phyloP scores from a whole-genome alignment of 1,284 basidiomycete species.

The Moesziomyces parantarcticus region DNA sequence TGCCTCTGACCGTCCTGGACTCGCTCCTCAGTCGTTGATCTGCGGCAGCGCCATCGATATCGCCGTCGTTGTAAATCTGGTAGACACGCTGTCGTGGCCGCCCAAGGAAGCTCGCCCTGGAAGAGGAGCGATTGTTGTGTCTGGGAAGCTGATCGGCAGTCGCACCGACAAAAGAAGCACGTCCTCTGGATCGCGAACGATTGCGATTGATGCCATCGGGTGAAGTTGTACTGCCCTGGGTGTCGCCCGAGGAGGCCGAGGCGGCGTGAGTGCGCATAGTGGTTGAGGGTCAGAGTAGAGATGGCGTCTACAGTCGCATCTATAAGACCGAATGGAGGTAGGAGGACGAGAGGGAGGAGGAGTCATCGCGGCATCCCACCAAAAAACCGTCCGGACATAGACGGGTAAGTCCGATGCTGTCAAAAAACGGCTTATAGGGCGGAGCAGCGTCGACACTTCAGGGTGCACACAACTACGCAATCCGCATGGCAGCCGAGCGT shows the following conservation, averaged over 20 bases:
- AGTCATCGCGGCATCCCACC: too few relatives aligned
- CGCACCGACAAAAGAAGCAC: slow-evolving; percentile 23
- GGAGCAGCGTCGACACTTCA: not conserved
- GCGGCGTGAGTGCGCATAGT: slow-evolving; percentile 8
- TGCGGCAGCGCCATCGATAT: not conserved
- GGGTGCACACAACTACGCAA: slow-evolving; percentile 3
- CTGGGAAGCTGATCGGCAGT: slow-evolving; percentile 10
- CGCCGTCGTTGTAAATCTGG: slow-evolving; percentile 22
- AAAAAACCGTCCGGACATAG: slow-evolving; percentile 10
- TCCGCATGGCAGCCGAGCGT: not conserved
- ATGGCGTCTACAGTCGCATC: not conserved
- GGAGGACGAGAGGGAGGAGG: too few relatives aligned
- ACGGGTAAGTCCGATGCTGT: slow-evolving; percentile 3
- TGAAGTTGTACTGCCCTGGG: slow-evolving; percentile 6
- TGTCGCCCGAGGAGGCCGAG: not conserved
- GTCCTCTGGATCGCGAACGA: slow-evolving; percentile 26
- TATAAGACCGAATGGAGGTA: too few relatives aligned
- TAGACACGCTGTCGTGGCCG: slow-evolving; percentile 40
- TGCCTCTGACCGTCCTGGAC: slow-evolving; percentile 35
- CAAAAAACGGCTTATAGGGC: not conserved
- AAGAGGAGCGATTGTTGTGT: slow-evolving; percentile 27
- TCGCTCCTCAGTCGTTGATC: slow-evolving; percentile 31
- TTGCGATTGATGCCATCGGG: slow-evolving; percentile 19
- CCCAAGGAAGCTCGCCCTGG: slow-evolving; percentile 42
- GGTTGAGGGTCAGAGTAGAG: not conserved